Conservation (phyloP, 495 filamentous ascomycete species). For the Delitschia confertaspora region DNA sequence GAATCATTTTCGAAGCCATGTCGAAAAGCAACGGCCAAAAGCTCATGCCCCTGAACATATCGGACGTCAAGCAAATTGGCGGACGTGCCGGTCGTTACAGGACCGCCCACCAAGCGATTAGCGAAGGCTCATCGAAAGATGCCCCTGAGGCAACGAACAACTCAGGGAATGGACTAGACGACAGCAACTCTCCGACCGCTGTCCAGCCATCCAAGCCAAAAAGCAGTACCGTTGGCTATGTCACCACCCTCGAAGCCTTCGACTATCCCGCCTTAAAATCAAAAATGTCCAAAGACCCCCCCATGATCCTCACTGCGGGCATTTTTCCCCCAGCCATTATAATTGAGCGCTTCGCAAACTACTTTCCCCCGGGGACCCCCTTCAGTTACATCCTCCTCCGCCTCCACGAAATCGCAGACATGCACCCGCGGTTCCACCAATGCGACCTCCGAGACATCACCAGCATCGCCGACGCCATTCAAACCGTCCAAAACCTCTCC, state of each 20-base stretch:
- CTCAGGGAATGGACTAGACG: conserved; percentile 7
- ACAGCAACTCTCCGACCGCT: neutral
- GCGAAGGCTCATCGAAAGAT: conserved; percentile 12
- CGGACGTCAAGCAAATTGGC: conserved; percentile 88
- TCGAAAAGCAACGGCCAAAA: conserved; percentile 53
- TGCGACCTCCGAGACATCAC: conserved; percentile 53
- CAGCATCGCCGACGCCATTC: conserved; percentile 58
- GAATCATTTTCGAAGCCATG: conserved; percentile 75
- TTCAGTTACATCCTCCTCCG: conserved; percentile 69
- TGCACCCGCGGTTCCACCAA: conserved; percentile 61
- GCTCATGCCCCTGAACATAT: conserved; percentile 48
- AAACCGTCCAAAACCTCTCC: conserved; percentile 53
- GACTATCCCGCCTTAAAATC: conserved; percentile 56
- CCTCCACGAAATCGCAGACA: conserved; percentile 53
- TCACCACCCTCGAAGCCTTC: conserved; percentile 65
- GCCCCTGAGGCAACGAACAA: neutral
- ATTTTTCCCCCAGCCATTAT: conserved; percentile 58
- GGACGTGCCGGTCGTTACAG: conserved; percentile 87
- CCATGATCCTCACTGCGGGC: conserved; percentile 64
- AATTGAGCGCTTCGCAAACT: conserved; percentile 61
- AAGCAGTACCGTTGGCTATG: conserved; percentile 52
- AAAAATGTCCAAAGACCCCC: conserved; percentile 53
- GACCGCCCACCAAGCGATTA: conserved; percentile 49
- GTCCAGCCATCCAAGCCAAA: conserved; percentile 9
- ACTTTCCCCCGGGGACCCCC: conserved; percentile 67